Evolutionary conservation across 805 yeast species (phyloP), one percentile per base, ranked within the genome.

Genomic region (Teunomyces gatunensis): DNA sequence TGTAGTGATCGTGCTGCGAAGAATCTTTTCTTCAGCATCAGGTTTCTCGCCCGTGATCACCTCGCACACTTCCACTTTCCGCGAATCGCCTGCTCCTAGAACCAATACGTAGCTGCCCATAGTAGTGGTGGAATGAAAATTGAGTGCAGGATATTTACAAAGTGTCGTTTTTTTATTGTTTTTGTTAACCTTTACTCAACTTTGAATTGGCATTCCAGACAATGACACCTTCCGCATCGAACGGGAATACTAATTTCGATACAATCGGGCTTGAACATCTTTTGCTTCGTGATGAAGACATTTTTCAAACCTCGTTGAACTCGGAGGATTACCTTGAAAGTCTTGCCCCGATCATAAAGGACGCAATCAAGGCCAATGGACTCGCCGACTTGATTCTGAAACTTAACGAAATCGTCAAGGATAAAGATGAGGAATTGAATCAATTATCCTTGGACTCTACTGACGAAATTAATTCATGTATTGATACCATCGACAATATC

Each of bases 271-370:
- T 72, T 29, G 75, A 71, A 50, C 64, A 63, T 50, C 55, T 71
- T n/a, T 60, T 73, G 18, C 54, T 71, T 15, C 59, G 75, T 28
- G 73, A 68, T 51, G 74, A 68, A 17, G 74, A 71, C 54, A 68
- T 73, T 32, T 73, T 69, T 51, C 74, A 71, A 46, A 69, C 76
- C 13, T 76, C 83, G 1, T 59, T 78, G 28, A 67, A 73, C 41
- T 79, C 86, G 2, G 86, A 82, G 47, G 91, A 86, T 55, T 87
- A 84, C 62, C 64, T 89, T 34, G 96, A 89, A 53, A 89, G 87
- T 62, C 74, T 89, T 49, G 86, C 89, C 2, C 95, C 95, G 1
- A 76, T 87, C 13, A 76, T 89, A 53, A 81, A 80, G 56, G 77
- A 81, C 7, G 84, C 90, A 17, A 66, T 89, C 37, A 71, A 71